Percentiles rank a stretch among this genome's conserved stretches.
These are phyloP conservation scores for Trypanosoma cruzi DNA, from an alignment of 208 protist species.

Conservation along the genomic window DNA sequence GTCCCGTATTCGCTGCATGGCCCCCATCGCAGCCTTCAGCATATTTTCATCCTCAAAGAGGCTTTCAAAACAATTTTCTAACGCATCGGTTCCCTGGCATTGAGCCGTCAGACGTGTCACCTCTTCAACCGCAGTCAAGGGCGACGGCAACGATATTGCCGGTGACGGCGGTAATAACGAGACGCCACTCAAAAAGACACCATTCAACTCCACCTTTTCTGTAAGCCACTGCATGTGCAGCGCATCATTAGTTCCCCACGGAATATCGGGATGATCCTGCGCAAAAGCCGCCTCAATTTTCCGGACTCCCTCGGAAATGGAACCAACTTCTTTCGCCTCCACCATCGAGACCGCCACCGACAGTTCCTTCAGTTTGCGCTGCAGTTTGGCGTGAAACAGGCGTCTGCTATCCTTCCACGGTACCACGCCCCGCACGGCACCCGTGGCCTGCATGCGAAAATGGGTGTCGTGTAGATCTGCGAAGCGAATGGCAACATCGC, in stretches of 20 bases:
- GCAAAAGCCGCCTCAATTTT: conserved; percentile 47
- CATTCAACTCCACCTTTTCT: conserved; percentile 19
- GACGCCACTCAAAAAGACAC: conserved; percentile 2
- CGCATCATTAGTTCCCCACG: conserved; percentile 52
- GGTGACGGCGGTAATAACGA: neutral
- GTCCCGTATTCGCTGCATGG: conserved; percentile 1
- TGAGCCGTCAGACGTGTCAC: conserved; percentile 15
- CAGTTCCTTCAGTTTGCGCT: conserved; percentile 88
- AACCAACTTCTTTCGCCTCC: conserved; percentile 28
- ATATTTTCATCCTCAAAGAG: conserved; percentile 53
- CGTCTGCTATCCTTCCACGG: conserved; percentile 91
- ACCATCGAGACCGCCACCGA: conserved; percentile 63
- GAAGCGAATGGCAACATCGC: conserved; percentile 95
- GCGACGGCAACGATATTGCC: too few relatives aligned
- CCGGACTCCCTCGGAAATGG: conserved; percentile 43
- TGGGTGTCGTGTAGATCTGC: conserved; percentile 97
- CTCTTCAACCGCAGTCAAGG: neutral
- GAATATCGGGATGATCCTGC: conserved; percentile 26
- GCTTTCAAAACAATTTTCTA: conserved; percentile 45
- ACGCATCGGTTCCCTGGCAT: conserved; percentile 21
- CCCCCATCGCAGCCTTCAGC: conserved; percentile 29
- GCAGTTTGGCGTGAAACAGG: conserved; percentile 94
- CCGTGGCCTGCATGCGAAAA: conserved; percentile 96
- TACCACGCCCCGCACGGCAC: conserved; percentile 89
- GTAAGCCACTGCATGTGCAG: conserved; percentile 53